Percentiles rank a stretch among this genome's conserved stretches.
These are phyloP conservation scores for Stenogyne calaminthoides DNA, from an alignment of 305 asterid genomes.

Conservation along the genomic window DNA sequence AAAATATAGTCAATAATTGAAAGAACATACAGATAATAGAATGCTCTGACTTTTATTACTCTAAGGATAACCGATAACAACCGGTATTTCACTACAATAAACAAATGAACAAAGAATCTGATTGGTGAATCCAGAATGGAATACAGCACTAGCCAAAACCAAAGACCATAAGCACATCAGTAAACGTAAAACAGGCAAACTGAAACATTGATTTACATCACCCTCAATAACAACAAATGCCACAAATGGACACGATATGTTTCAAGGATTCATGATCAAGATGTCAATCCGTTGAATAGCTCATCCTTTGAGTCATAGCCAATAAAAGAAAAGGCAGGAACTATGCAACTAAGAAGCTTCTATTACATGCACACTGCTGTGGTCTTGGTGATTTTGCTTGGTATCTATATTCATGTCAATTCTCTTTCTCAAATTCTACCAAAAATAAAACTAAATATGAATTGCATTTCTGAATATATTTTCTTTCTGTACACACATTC, in stretches of 20 bases:
- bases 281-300: constrained; percentile 10
- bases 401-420: constrained; percentile 2
- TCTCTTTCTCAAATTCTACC: constrained; percentile 4
- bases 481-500: neutral
- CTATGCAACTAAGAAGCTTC: constrained; percentile 18
- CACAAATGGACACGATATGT: neutral
- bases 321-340: neutral
- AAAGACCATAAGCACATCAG: neutral
- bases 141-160: neutral
- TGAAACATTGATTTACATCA: neutral
- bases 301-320: neutral
- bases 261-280: constrained; percentile 12
- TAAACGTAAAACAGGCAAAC: neutral
- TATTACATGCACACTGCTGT: constrained; percentile 25
- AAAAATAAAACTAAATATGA: neutral
- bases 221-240: constrained; percentile 2
- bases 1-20: constrained; percentile 1
- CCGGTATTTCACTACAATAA: neutral
- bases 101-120: neutral
- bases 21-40: constrained; percentile 6
- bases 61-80: neutral
- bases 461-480: neutral
- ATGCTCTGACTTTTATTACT: neutral
- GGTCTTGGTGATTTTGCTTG: constrained; percentile 16
- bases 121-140: neutral